These are phyloP conservation scores for Euryodendron excelsum DNA, from an alignment of 148 eudicot species.

Conservation along the genomic window DNA sequence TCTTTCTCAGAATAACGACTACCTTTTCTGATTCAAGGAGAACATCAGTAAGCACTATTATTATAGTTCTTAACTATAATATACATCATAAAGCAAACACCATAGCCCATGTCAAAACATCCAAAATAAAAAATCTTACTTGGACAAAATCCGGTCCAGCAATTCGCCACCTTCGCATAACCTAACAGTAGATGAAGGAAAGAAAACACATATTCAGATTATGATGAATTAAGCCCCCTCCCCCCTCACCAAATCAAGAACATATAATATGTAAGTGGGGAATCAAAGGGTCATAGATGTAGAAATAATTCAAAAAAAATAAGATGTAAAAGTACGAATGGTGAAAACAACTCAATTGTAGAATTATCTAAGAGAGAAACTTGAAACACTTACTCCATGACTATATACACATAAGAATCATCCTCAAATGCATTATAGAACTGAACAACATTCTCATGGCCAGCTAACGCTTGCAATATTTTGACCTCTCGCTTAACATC, in stretches of 20 bases:
- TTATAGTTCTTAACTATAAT: slow-evolving; percentile 4
- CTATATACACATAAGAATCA: slow-evolving; percentile 85
- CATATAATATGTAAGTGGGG: background rate
- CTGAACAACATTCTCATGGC: slow-evolving; percentile 97
- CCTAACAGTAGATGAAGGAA: slow-evolving; percentile 35
- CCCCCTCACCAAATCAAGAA: no score
- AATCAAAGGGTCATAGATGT: background rate
- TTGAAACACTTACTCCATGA: slow-evolving; percentile 81
- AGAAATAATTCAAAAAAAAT: background rate
- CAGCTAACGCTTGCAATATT: slow-evolving; percentile 83
- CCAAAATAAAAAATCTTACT: slow-evolving; percentile 39
- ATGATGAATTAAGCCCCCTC: background rate
- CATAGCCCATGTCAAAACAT: background rate
- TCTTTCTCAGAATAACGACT: slow-evolving; percentile 93
- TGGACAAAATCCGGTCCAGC: slow-evolving; percentile 83
- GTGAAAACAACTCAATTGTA: slow-evolving; percentile 2
- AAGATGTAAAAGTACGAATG: background rate
- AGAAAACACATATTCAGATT: background rate
- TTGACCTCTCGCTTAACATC: slow-evolving; percentile 98
- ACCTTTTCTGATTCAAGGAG: slow-evolving; percentile 62
- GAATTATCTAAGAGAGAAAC: background rate
- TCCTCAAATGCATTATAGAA: slow-evolving; percentile 91
- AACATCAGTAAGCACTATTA: slow-evolving; percentile 10
- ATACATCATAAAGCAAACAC: slow-evolving; percentile 1
- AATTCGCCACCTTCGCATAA: slow-evolving; percentile 96